Evolutionary conservation across 2,329 filamentous ascomycete genomes (phyloP).

Genomic region (Trichoderma sp.): DNA sequence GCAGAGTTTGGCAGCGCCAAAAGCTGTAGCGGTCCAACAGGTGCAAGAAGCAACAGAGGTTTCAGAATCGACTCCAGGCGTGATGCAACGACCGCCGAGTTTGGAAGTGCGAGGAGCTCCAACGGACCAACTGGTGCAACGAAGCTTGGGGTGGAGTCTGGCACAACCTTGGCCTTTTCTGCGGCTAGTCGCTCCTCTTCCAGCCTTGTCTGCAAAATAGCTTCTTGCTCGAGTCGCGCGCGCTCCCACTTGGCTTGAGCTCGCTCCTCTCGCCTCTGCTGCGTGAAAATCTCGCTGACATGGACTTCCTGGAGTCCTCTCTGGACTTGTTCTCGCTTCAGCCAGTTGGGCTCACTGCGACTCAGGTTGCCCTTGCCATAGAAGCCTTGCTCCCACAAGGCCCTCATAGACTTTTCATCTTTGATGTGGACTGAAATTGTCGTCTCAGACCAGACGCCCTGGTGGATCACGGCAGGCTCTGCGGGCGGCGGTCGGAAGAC

Average conservation of each 20-base stretch:
- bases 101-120: conserved; percentile 53
- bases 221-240: conserved; percentile 83
- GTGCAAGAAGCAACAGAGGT: neutral
- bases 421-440: conserved; percentile 84
- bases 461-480: conserved; percentile 65
- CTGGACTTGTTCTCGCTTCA: conserved; percentile 77
- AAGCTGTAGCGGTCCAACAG: conserved; percentile 18
- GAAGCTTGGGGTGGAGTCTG: neutral
- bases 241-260: conserved; percentile 86
- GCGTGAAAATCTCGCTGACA: conserved; percentile 82
- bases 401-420: conserved; percentile 72
- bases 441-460: conserved; percentile 76
- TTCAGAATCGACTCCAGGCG: neutral
- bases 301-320: conserved; percentile 63
- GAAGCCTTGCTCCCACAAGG: conserved; percentile 95
- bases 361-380: conserved; percentile 93
- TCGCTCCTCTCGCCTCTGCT: conserved; percentile 74
- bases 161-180: conserved; percentile 2
- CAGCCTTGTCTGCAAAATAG: conserved; percentile 68
- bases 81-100: conserved; percentile 42
- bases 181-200: conserved; percentile 45
- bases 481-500: conserved; percentile 65
- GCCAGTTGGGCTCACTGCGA: conserved; percentile 92
- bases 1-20: conserved; percentile 56
- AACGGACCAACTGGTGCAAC: conserved; percentile 48